Evolutionary conservation across 257 asterid genomes (phyloP).

Genomic region (Nicotiana tomentosiformis): DNA sequence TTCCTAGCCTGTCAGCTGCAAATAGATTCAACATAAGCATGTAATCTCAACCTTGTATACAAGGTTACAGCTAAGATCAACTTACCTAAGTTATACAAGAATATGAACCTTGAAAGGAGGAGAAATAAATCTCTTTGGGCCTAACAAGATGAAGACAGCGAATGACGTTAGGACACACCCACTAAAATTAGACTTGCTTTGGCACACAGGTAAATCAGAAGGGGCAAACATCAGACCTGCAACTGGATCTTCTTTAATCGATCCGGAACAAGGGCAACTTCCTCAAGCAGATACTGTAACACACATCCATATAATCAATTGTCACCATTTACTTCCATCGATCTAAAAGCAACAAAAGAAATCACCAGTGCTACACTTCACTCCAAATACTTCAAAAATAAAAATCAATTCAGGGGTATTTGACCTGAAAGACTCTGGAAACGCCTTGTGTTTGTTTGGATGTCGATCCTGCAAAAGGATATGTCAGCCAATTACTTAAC

Average conservation of each 20-base stretch:
- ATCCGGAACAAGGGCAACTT: constrained; percentile 69
- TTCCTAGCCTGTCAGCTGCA: constrained; percentile 68
- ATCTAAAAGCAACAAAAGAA: neutral
- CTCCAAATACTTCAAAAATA: neutral
- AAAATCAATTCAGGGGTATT: neutral
- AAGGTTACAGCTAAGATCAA: constrained; percentile 3
- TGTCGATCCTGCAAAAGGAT: constrained; percentile 72
- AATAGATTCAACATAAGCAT: constrained; percentile 3
- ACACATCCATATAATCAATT: constrained; percentile 6
- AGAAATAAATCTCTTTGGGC: constrained; percentile 83
- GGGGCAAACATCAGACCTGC: constrained; percentile 47
- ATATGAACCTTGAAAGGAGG: constrained; percentile 73
- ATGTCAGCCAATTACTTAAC: neutral
- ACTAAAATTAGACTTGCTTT: neutral
- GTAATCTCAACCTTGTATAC: constrained; percentile 14
- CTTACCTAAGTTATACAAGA: constrained; percentile 69
- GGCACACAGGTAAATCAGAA: neutral
- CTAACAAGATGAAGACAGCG: constrained; percentile 28
- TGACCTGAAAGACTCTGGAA: constrained; percentile 84
- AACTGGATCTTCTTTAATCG: constrained; percentile 70
- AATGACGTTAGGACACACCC: neutral
- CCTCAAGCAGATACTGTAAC: constrained; percentile 80
- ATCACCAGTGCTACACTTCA: neutral
- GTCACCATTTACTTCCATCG: neutral
- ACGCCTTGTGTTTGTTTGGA: constrained; percentile 80